Evolutionary conservation across 352 stramenopile species (phyloP).

Genomic region (Phytophthora macrochlamydospora): DNA sequence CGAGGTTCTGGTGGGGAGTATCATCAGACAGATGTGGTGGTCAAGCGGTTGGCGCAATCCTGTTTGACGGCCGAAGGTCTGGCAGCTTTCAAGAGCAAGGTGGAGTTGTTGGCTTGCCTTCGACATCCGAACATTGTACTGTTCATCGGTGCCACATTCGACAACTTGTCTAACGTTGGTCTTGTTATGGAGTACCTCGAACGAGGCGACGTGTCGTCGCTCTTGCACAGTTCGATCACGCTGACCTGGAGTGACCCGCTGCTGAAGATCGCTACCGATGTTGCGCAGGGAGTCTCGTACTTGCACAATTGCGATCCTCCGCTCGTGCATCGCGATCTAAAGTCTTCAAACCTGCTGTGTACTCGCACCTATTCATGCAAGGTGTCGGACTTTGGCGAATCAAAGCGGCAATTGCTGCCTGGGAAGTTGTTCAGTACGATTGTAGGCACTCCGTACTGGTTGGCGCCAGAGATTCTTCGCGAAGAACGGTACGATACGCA

Average conservation of each 20-base stretch:
- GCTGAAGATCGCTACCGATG: constrained; percentile 82
- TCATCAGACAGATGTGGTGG: constrained; percentile 71
- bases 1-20: constrained; percentile 79
- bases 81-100: constrained; percentile 74
- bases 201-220: constrained; percentile 63
- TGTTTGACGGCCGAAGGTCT: constrained; percentile 64
- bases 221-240: constrained; percentile 67
- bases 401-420: constrained; percentile 55
- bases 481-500: constrained; percentile 83
- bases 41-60: constrained; percentile 76
- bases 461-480: constrained; percentile 84
- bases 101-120: constrained; percentile 80
- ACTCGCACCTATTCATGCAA: constrained; percentile 82
- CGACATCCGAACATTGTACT: constrained; percentile 88
- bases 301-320: constrained; percentile 82
- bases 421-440: constrained; percentile 71
- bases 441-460: constrained; percentile 86
- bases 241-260: constrained; percentile 80
- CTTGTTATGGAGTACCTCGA: constrained; percentile 84
- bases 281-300: constrained; percentile 81
- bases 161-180: constrained; percentile 79
- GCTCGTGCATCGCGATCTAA: constrained; percentile 84
- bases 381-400: constrained; percentile 83
- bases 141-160: constrained; percentile 86
- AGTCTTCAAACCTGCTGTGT: constrained; percentile 79